phyloP scores from a whole-genome alignment of 495 filamentous ascomycete genomes.

The Annulohypoxylon bovei region DNA sequence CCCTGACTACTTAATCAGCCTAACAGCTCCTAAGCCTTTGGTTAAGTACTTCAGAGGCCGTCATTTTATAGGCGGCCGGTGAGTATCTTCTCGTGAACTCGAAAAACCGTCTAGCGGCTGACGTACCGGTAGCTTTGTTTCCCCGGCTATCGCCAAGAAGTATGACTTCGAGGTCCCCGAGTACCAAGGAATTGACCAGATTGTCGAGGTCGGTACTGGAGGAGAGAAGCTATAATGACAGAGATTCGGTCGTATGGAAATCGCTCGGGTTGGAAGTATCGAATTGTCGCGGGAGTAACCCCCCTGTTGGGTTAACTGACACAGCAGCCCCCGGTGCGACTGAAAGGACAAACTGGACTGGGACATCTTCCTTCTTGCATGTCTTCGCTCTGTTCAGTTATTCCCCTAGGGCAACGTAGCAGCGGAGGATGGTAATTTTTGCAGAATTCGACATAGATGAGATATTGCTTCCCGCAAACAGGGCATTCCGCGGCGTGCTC shows the following conservation, averaged over 20 bases:
- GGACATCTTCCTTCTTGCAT: slow-evolving; percentile 61
- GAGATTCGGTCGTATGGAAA: not conserved
- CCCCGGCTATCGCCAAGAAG: slow-evolving; percentile 80
- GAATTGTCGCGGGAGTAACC: slow-evolving; percentile 4
- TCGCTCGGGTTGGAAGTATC: slow-evolving; percentile 2
- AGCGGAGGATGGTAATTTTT: slow-evolving; percentile 56
- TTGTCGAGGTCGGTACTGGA: slow-evolving; percentile 76
- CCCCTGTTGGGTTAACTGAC: slow-evolving; percentile 50
- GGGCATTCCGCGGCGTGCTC: slow-evolving; percentile 59
- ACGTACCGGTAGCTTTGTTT: slow-evolving; percentile 72
- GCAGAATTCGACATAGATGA: slow-evolving; percentile 62
- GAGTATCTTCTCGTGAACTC: slow-evolving; percentile 37
- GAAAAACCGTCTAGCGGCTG: slow-evolving; percentile 21
- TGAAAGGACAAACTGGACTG: slow-evolving; percentile 61
- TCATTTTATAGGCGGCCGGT: slow-evolving; percentile 89
- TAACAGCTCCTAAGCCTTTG: slow-evolving; percentile 96
- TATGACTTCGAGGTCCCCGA: slow-evolving; percentile 84
- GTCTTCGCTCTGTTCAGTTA: slow-evolving; percentile 44
- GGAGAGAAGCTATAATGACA: slow-evolving; percentile 65
- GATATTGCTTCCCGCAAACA: slow-evolving; percentile 62
- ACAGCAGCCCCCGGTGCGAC: slow-evolving; percentile 56
- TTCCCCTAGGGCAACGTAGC: slow-evolving; percentile 53
- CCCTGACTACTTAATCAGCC: slow-evolving; percentile 80
- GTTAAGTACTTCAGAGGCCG: slow-evolving; percentile 82
- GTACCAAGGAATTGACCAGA: slow-evolving; percentile 90